Percentiles rank a stretch among this genome's conserved stretches.
These are phyloP conservation scores for Chlorella sp. DNA, from an alignment of 139 green algal genomes.

Conservation along the genomic window DNA sequence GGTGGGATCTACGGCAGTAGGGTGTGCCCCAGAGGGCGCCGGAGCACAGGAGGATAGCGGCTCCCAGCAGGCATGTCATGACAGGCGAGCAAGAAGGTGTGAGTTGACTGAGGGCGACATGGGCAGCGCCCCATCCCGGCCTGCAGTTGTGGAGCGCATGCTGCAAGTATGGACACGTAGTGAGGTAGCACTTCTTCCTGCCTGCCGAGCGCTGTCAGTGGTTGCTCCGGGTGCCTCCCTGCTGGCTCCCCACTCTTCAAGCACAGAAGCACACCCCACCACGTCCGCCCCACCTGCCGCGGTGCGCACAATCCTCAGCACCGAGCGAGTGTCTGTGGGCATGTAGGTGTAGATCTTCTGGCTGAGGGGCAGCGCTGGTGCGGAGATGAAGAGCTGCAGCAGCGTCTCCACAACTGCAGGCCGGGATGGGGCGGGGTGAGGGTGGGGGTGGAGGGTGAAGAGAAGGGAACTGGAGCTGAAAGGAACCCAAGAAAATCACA, in stretches of 20 bases:
- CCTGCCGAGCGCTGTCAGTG: background rate
- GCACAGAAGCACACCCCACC: background rate
- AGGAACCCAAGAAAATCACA: too few relatives aligned
- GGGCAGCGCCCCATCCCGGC: too few relatives aligned
- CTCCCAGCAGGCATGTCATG: background rate
- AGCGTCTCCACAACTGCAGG: constrained; percentile 46
- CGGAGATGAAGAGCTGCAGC: constrained; percentile 36
- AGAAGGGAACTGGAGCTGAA: too few relatives aligned
- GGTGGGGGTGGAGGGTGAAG: too few relatives aligned
- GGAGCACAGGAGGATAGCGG: background rate
- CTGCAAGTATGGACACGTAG: background rate
- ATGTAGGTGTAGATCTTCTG: constrained; percentile 36
- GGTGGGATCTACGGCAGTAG: background rate
- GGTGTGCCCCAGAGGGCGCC: background rate
- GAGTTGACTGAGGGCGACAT: background rate
- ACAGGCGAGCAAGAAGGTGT: background rate
- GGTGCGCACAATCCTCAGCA: constrained; percentile 52
- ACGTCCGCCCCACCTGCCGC: constrained; percentile 53
- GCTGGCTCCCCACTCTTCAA: background rate
- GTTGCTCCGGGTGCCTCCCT: background rate
- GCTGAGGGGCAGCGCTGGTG: constrained; percentile 26
- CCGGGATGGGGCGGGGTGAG: background rate
- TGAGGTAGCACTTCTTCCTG: background rate
- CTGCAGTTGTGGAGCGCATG: too few relatives aligned
- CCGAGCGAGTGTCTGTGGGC: constrained; percentile 25